Evolutionary conservation across 805 yeast species (phyloP), one percentile per base, ranked within the genome.

Genomic region (Lipomyces starkeyi): DNA sequence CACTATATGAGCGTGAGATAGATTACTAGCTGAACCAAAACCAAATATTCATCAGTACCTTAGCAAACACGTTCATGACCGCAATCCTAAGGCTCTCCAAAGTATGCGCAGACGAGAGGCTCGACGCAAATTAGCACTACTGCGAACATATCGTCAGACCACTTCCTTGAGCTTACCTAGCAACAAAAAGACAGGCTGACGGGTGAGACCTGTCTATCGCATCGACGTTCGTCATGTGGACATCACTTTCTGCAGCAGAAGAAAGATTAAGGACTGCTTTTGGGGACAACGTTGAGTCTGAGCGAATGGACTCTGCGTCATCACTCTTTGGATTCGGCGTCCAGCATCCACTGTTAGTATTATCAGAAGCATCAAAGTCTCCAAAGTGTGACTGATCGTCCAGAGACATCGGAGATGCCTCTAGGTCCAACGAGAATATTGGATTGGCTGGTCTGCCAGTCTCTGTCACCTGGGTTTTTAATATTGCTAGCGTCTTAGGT

Each of bases 111-210:
- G 72, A 67, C 27, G 72, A 60, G 20, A 69, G 60, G 53, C 72
- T 68, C 20, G 27, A 20, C 3, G 37, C 49, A 27, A 25, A 35
- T 34, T 32, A 61, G 57, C 27, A 13, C 17, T 11, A 13, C 13
- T 11, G 22, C 2, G 43, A 6, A 9, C 2, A 43, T 43, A 43
- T 43, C 20, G 9, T 43, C 49, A 57, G 14, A 11, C 22, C 11
- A 27, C 17, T 17, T 25, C 17, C 22, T 27, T 40, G 20, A 56
- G 14, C 59, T 5, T 58, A 58, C 68, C 71, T 68, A 8, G 72
- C 72, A 20, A 69, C 72, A 58, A 69, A 69, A 2, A 69, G 59
- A 52, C 72, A 69, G 7, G 72, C 72, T 14, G 72, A 69, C 17
- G 72, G 72, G 56, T 69, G 72, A 13, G 72, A 61, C 11, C 70